These are phyloP conservation scores for Pelagomonas calceolata DNA, from an alignment of 108 stramenopile genomes.

Conservation along the genomic window DNA sequence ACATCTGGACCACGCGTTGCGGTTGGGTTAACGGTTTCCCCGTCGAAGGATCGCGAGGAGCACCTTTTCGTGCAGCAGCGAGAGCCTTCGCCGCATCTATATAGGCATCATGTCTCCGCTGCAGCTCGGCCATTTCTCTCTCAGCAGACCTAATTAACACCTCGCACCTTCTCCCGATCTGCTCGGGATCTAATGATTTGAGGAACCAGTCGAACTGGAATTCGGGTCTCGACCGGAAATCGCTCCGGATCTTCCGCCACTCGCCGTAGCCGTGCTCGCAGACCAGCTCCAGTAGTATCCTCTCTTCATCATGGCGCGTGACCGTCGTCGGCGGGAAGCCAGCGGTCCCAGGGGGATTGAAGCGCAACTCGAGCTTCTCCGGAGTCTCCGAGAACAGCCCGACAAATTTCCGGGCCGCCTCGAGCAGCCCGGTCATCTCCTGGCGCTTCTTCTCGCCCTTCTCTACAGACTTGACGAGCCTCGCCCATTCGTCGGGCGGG, in stretches of 20 bases:
- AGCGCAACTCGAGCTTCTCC: conserved; percentile 24
- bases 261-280: conserved; percentile 67
- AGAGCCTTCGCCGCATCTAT: not conserved
- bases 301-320: not conserved
- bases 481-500: conserved; percentile 66
- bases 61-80: not conserved
- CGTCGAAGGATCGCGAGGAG: not conserved
- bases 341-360: too few species aligned
- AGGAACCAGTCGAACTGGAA: conserved; percentile 70
- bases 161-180: not conserved
- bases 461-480: conserved; percentile 28
- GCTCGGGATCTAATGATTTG: conserved; percentile 31
- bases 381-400: conserved; percentile 63
- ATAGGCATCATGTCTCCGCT: not conserved
- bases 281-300: not conserved
- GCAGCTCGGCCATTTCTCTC: not conserved
- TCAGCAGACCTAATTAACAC: not conserved
- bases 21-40: not conserved
- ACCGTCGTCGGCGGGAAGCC: too few species aligned
- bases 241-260: conserved; percentile 68
- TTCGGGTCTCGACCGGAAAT: conserved; percentile 45
- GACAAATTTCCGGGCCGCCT: conserved; percentile 58
- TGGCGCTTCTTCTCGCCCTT: conserved; percentile 41
- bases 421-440: conserved; percentile 54
- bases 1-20: not conserved